These are phyloP conservation scores for Trebouxia sp. DNA, from an alignment of 139 green algal genomes.

Conservation along the genomic window DNA sequence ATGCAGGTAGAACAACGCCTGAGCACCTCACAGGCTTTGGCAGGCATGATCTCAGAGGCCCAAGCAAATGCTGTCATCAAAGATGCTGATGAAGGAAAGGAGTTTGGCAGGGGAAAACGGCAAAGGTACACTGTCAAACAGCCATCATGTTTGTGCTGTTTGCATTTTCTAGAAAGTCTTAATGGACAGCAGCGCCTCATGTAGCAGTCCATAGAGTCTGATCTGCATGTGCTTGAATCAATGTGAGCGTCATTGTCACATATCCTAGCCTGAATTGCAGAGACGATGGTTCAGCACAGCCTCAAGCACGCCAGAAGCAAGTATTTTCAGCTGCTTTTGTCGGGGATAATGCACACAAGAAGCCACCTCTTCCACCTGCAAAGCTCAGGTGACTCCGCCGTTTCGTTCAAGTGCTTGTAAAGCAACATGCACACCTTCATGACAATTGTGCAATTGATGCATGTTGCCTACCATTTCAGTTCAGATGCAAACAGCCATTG, in stretches of 20 bases:
- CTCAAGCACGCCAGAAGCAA: background rate
- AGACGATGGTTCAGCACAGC: no score
- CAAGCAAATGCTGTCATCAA: conserved; percentile 24
- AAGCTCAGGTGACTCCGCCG: conserved; percentile 8
- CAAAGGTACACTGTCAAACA: background rate
- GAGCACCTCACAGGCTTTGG: conserved; percentile 26
- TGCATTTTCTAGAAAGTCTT: no score
- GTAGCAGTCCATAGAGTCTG: no score
- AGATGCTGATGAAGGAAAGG: conserved; percentile 47
- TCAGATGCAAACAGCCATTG: no score
- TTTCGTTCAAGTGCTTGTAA: background rate
- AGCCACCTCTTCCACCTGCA: background rate
- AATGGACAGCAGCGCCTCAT: no score
- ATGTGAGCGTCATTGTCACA: no score
- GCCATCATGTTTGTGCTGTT: no score
- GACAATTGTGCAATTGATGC: background rate
- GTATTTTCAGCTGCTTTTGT: background rate
- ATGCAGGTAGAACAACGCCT: conserved; percentile 20
- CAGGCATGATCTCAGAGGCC: conserved; percentile 26
- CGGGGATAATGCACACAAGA: background rate
- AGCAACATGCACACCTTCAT: background rate
- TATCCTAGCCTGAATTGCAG: no score
- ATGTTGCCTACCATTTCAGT: no score
- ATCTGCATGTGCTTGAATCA: no score
- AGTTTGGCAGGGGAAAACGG: conserved; percentile 64